Conservation (phyloP, 371 early-diverging fungal genomes). For the Apophysomyces variabilis region DNA sequence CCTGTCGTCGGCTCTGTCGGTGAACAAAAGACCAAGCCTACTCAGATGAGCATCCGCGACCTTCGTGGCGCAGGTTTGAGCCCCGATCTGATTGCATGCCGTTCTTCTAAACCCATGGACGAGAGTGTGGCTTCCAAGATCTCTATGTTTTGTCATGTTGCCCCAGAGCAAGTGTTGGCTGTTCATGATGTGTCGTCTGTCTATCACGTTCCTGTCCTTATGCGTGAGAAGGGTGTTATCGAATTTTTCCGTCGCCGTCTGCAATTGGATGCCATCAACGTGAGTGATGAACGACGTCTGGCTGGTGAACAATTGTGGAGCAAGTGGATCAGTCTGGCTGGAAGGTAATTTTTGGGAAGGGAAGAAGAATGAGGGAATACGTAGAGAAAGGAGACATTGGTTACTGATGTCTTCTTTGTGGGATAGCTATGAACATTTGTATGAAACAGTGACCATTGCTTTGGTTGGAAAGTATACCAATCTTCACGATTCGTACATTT, state of each 20-base stretch:
- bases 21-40: slow-evolving; percentile 99
- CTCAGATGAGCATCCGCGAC: slow-evolving; percentile 95
- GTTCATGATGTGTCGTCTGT: slow-evolving; percentile 96
- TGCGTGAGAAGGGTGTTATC: slow-evolving; percentile 86
- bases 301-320: slow-evolving; percentile 71
- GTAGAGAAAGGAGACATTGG: slow-evolving; percentile 69
- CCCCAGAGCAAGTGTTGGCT: slow-evolving; percentile 85
- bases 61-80: slow-evolving; percentile 94
- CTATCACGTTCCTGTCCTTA: slow-evolving; percentile 95
- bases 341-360: slow-evolving; percentile 29
- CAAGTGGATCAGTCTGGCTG: slow-evolving; percentile 88
- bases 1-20: slow-evolving; percentile 97
- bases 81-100: slow-evolving; percentile 98
- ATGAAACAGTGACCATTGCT: slow-evolving; percentile 90
- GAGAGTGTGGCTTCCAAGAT: slow-evolving; percentile 89
- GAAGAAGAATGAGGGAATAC: slow-evolving; percentile 72
- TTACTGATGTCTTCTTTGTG: neutral
- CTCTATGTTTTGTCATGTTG: slow-evolving; percentile 98
- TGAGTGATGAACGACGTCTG: slow-evolving; percentile 55
- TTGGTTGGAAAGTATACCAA: slow-evolving; percentile 97
- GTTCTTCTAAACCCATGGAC: slow-evolving; percentile 83
- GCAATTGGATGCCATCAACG: slow-evolving; percentile 65
- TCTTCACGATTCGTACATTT: slow-evolving; percentile 96
- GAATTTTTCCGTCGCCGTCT: slow-evolving; percentile 84
- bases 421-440: slow-evolving; percentile 74